Conservation (phyloP, 768 basidiomycete species). For the Inosperma sp. region DNA sequence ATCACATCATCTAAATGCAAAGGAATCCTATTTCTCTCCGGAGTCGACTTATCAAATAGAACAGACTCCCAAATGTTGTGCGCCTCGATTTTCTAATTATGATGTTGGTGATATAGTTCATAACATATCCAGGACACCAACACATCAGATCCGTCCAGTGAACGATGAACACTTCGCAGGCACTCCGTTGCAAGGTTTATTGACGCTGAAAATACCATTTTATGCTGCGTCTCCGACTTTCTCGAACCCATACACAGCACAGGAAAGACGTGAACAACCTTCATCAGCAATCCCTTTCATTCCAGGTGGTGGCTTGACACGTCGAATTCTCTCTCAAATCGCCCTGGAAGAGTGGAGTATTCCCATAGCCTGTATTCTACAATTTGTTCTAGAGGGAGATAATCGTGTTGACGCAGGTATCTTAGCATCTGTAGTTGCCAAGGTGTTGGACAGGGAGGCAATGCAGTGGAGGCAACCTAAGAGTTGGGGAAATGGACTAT, state of each 20-base stretch:
- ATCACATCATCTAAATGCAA: slow-evolving; percentile 45
- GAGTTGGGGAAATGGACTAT: slow-evolving; percentile 65
- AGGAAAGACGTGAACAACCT: slow-evolving; percentile 13
- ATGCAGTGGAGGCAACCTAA: slow-evolving; percentile 55
- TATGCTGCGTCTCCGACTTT: slow-evolving; percentile 50
- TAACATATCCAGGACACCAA: slow-evolving; percentile 51
- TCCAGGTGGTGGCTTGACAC: slow-evolving; percentile 72
- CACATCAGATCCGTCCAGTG: slow-evolving; percentile 48
- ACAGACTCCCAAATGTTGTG: slow-evolving; percentile 78
- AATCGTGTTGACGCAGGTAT: slow-evolving; percentile 68
- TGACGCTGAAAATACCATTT: slow-evolving; percentile 45
- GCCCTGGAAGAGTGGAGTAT: slow-evolving; percentile 42
- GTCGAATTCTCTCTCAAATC: slow-evolving; percentile 58
- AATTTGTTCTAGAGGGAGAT: slow-evolving; percentile 81
- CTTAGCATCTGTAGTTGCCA: slow-evolving; percentile 51
- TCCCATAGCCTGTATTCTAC: slow-evolving; percentile 57
- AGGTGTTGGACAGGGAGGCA: slow-evolving; percentile 39
- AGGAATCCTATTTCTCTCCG: slow-evolving; percentile 61
- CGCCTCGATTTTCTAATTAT: slow-evolving; percentile 16
- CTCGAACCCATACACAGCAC: slow-evolving; percentile 26
- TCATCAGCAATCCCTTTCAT: slow-evolving; percentile 57
- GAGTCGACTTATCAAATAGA: slow-evolving; percentile 70
- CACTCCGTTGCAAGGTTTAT: slow-evolving; percentile 42
- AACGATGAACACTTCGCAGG: slow-evolving; percentile 41
- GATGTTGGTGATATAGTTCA: neutral